A percentile compares a stretch with the other conserved stretches of the same genome.
Conservation (phyloP, 148 eudicot genomes). For the Heliamphora exappendiculata region DNA sequence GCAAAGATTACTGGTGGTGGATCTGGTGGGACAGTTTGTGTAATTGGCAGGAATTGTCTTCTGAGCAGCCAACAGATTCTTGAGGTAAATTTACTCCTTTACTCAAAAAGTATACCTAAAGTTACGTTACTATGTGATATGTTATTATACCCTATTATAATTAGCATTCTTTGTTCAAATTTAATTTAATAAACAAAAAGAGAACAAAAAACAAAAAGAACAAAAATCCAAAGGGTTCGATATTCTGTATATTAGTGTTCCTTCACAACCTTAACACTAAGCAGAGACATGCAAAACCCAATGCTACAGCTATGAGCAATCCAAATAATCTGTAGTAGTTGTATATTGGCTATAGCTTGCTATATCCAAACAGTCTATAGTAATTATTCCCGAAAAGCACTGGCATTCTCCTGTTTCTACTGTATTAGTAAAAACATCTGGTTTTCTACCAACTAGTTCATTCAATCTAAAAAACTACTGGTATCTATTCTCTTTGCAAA, state of each 20-base stretch:
- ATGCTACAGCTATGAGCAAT: neutral
- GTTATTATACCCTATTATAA: neutral
- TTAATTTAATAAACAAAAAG: neutral
- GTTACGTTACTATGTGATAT: neutral
- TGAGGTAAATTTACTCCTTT: constrained; percentile 45
- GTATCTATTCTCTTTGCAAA: neutral
- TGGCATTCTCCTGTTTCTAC: neutral
- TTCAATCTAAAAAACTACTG: neutral
- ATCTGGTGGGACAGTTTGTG: constrained; percentile 94
- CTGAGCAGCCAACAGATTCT: constrained; percentile 70
- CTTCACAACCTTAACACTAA: neutral
- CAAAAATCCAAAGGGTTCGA: neutral
- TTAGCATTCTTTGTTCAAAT: neutral
- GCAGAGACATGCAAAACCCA: neutral
- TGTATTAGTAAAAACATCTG: neutral
- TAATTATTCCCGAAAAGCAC: neutral
- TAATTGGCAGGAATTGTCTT: constrained; percentile 69
- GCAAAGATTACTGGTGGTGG: constrained; percentile 99
- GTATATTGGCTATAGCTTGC: neutral
- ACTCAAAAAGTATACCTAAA: neutral
- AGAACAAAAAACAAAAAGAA: neutral
- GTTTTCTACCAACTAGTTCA: neutral
- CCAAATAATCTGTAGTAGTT: neutral
- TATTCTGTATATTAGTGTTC: neutral
- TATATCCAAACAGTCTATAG: neutral